These are phyloP conservation scores for Lycium ferocissimum DNA, from an alignment of 257 asterid species.

Conservation along the genomic window DNA sequence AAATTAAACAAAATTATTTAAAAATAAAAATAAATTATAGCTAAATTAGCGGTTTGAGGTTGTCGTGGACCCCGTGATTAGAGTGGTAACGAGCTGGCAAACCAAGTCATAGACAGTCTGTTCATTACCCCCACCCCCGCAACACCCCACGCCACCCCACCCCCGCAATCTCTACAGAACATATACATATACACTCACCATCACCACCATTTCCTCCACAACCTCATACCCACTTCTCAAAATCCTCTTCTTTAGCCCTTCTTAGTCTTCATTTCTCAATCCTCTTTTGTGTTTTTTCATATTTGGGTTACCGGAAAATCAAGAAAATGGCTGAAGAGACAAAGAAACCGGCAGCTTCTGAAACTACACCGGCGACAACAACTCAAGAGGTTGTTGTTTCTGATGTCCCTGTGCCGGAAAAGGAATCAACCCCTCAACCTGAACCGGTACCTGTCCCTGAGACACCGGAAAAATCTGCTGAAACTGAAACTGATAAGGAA, in stretches of 20 bases:
- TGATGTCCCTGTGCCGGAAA: conserved; percentile 51
- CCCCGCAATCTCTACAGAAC: not conserved
- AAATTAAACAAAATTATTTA: not conserved
- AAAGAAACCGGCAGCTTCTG: conserved; percentile 42
- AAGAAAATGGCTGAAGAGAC: conserved; percentile 61
- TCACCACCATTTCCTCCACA: conserved; percentile 27
- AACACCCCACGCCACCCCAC: not conserved
- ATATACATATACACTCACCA: conserved; percentile 30
- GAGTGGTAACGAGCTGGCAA: conserved; percentile 59
- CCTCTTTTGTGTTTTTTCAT: not conserved
- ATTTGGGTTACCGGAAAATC: not conserved
- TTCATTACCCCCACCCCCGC: conserved; percentile 34
- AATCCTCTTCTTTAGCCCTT: conserved; percentile 24
- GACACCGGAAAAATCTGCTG: conserved; percentile 37
- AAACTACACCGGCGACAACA: conserved; percentile 31
- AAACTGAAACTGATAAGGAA: conserved; percentile 27
- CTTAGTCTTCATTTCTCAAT: not conserved
- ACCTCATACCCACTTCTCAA: conserved; percentile 26
- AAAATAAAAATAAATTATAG: not conserved
- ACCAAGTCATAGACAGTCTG: conserved; percentile 55
- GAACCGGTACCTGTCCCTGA: conserved; percentile 41
- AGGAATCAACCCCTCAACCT: conserved; percentile 36
- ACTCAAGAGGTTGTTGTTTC: conserved; percentile 38
- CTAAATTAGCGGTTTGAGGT: conserved; percentile 15
- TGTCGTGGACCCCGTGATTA: conserved; percentile 46